A percentile compares a stretch with the other conserved stretches of the same genome.
These are phyloP conservation scores for Silene coronaria DNA, from an alignment of 179 eudicot genomes.

Conservation along the genomic window DNA sequence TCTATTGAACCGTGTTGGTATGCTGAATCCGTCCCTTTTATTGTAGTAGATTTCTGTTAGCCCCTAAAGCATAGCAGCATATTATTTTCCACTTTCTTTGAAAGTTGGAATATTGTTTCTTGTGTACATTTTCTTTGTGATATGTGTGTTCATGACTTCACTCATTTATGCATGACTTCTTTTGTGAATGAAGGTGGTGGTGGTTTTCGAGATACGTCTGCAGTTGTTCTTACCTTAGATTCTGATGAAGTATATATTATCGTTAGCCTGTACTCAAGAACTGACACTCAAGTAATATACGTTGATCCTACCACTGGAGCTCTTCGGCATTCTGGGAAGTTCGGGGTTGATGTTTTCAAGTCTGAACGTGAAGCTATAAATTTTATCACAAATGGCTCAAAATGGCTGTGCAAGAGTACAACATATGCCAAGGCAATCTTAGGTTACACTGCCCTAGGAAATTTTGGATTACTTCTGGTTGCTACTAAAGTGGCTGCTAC, in stretches of 20 bases:
- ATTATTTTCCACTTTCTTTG: neutral
- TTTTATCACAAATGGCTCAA: conserved; percentile 75
- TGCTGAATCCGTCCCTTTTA: neutral
- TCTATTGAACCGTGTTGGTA: neutral
- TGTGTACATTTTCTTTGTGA: neutral
- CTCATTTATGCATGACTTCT: neutral
- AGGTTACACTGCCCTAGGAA: conserved; percentile 87
- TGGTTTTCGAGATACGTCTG: conserved; percentile 60
- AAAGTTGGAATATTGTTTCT: neutral
- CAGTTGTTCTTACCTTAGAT: conserved; percentile 73
- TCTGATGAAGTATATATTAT: conserved; percentile 75
- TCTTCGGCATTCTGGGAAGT: conserved; percentile 51
- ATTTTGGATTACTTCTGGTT: conserved; percentile 66
- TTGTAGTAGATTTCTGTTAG: neutral
- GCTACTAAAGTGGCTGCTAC: conserved; percentile 76
- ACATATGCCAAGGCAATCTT: conserved; percentile 74
- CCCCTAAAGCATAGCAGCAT: neutral
- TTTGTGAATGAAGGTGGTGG: conserved; percentile 38
- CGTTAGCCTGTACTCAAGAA: conserved; percentile 56
- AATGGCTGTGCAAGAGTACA: conserved; percentile 59
- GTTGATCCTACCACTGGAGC: conserved; percentile 95
- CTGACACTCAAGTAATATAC: conserved; percentile 80
- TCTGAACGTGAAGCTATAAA: conserved; percentile 84
- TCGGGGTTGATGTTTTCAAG: conserved; percentile 65
- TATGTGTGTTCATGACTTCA: neutral